Evolutionary conservation across 768 basidiomycete genomes (phyloP).

Genomic region (Lentinula aciculospora): DNA sequence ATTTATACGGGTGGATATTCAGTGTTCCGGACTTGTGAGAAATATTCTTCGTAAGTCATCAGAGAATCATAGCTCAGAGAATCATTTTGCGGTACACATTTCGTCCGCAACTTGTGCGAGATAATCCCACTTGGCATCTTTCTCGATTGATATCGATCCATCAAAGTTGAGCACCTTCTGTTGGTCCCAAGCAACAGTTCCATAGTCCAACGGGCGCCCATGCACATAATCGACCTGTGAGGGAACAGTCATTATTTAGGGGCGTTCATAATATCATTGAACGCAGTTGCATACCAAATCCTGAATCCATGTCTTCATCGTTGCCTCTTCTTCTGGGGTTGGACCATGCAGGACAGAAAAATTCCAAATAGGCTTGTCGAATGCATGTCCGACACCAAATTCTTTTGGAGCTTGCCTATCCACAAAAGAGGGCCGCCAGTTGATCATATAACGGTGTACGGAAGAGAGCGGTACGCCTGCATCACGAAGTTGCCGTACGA

Average conservation of each 20-base stretch:
- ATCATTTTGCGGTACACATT: slow-evolving; percentile 5
- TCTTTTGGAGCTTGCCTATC: neutral
- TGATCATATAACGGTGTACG: slow-evolving; percentile 8
- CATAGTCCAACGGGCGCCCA: neutral
- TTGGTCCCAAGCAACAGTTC: slow-evolving; percentile 6
- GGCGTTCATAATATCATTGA: too few relatives aligned
- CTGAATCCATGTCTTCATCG: slow-evolving; percentile 7
- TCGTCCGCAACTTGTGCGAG: slow-evolving; percentile 6
- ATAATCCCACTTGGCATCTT: slow-evolving; percentile 9
- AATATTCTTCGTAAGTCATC: too few relatives aligned
- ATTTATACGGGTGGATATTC: too few relatives aligned
- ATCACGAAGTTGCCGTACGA: slow-evolving; percentile 3
- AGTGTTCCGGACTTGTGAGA: too few relatives aligned
- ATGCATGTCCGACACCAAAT: slow-evolving; percentile 6
- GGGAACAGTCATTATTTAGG: neutral
- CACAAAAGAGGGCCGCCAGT: slow-evolving; percentile 6
- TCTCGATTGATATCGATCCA: slow-evolving; percentile 1
- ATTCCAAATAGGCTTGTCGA: slow-evolving; percentile 10
- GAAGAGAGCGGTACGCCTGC: slow-evolving; percentile 8
- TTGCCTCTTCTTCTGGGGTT: slow-evolving; percentile 7
- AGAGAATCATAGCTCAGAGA: neutral
- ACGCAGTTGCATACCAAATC: neutral
- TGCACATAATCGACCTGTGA: slow-evolving; percentile 5
- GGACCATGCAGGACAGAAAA: slow-evolving; percentile 8
- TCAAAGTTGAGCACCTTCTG: slow-evolving; percentile 1